Percentiles rank a stretch among this genome's conserved stretches.
Conservation (phyloP, 306 rosid genomes). For the Sicyos edulis region DNA sequence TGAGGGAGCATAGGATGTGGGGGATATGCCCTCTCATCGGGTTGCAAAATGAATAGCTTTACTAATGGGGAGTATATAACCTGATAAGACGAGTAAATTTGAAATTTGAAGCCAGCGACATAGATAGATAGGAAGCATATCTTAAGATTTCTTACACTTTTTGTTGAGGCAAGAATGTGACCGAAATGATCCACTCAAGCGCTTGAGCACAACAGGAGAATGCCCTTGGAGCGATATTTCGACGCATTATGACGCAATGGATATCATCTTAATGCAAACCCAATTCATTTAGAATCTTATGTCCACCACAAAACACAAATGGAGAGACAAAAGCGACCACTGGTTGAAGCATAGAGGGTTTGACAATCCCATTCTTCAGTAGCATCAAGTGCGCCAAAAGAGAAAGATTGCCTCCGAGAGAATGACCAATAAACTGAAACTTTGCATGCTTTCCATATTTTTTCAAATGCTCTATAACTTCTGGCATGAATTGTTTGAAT, state of each 20-base stretch:
- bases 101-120: neutral
- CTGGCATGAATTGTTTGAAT: slow-evolving; percentile 75
- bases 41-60: slow-evolving; percentile 73
- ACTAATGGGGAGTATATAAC: too few relatives aligned
- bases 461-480: slow-evolving; percentile 57
- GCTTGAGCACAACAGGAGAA: slow-evolving; percentile 85
- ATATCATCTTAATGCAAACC: slow-evolving; percentile 61
- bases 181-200: slow-evolving; percentile 58
- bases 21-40: slow-evolving; percentile 70
- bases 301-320: slow-evolving; percentile 87
- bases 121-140: neutral
- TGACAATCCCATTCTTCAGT: slow-evolving; percentile 46
- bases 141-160: slow-evolving; percentile 43
- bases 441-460: slow-evolving; percentile 60
- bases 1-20: slow-evolving; percentile 68
- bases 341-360: slow-evolving; percentile 57
- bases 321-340: slow-evolving; percentile 89
- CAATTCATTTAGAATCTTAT: slow-evolving; percentile 44
- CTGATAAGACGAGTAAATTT: neutral
- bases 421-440: slow-evolving; percentile 86
- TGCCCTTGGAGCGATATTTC: slow-evolving; percentile 94
- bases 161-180: slow-evolving; percentile 69
- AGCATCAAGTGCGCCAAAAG: slow-evolving; percentile 86
- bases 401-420: slow-evolving; percentile 92
- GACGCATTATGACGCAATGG: slow-evolving; percentile 78